phyloP scores from a whole-genome alignment of 768 basidiomycete species.

The Dioszegia hungarica region DNA sequence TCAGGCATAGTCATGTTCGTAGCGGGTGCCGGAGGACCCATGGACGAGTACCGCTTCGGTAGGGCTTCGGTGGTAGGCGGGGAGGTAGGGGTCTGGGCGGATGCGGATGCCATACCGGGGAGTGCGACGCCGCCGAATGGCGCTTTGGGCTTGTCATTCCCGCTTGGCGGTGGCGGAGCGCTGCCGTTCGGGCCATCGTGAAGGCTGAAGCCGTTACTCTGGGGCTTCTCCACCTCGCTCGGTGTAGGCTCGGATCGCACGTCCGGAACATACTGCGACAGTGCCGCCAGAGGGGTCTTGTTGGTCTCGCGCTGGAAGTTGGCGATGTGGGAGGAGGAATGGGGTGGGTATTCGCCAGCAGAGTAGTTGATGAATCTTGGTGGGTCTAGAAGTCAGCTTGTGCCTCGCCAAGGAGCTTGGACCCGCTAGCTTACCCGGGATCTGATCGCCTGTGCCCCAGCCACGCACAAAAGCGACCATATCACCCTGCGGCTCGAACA shows the following conservation, averaged over 20 bases:
- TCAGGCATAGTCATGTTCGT: constrained; percentile 39
- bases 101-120: constrained; percentile 33
- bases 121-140: constrained; percentile 44
- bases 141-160: constrained; percentile 10
- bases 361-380: constrained; percentile 77
- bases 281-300: constrained; percentile 50
- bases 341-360: constrained; percentile 47
- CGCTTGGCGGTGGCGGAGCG: neutral
- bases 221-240: neutral
- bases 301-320: constrained; percentile 53
- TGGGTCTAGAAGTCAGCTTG: constrained; percentile 55
- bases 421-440: constrained; percentile 55
- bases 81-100: constrained; percentile 1
- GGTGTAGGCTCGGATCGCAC: neutral
- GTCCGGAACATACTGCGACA: constrained; percentile 7
- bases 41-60: constrained; percentile 18
- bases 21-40: constrained; percentile 35
- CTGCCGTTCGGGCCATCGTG: constrained; percentile 12
- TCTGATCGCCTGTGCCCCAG: constrained; percentile 80
- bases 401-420: no score
- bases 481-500: constrained; percentile 79
- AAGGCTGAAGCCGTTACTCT: constrained; percentile 18
- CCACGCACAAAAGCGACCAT: constrained; percentile 82
- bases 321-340: constrained; percentile 53
- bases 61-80: constrained; percentile 8